Base-by-base conservation (phyloP, 2,329 filamentous ascomycete species). In the Blumeria hordei region DNA sequence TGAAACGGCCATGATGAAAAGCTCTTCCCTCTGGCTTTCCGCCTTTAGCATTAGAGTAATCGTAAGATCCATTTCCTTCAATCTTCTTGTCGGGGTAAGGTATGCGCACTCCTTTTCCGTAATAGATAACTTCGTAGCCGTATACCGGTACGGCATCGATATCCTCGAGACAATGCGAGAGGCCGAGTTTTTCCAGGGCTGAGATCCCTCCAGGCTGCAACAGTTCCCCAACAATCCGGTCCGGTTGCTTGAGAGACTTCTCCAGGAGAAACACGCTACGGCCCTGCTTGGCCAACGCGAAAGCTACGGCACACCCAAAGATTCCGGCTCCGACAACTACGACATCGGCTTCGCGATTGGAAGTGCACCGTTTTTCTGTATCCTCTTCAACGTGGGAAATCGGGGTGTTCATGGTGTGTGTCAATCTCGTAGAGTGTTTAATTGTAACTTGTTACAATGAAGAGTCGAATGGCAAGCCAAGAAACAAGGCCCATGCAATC, bases 1-100 rank as follows among this genome's bases (percentile, higher is more conserved):
- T 87, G 69, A 98, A 95, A 61, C 87, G 79, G 50, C 92, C 92
- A 69, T 98, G 92, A 71, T 98, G 92, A 67, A 98, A 98, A 50
- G 77, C 77, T 58, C 83, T 74, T 41, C 92, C 92, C 64, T 86
- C 75, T 1, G 84, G 81, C 59, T 73, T 63, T 10, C 59, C 63
- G 60, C 58, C 66, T 62, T 60, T 67, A 57, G 65, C 63, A 21
- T 66, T 69, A 51, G 60, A 60, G 47, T 61, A 60, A 45, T 61
- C 58, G 12, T 57, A 39, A 16, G 55, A 56, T 8, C 58, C 60
- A 3, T 56, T 56, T 39, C 55, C 55, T 11, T 54, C 45, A 7
- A 73, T 68, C 9, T n/a, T 10, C 10, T 21, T 36, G 2, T 34
- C 28, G 18, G 90, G 88, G 65, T 96, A 98, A 12, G 83, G 77